Conservation (phyloP, 148 eudicot species). For the Nepenthes gracilis region DNA sequence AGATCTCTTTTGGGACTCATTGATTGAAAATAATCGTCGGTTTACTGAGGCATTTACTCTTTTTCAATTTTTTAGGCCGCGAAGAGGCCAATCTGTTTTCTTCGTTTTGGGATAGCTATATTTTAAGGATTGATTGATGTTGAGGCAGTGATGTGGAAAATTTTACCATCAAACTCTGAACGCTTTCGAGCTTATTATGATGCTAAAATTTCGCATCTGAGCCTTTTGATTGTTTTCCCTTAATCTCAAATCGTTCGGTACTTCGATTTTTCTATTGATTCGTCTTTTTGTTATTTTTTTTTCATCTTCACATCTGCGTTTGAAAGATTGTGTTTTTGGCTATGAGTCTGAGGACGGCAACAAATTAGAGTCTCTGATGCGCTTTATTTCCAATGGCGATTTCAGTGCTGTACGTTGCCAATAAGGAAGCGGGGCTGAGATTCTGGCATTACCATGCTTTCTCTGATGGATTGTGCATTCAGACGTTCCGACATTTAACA, state of each 20-base stretch:
- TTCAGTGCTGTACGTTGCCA: slow-evolving; percentile 43
- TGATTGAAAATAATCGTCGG: too few species aligned
- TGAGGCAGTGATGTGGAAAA: not conserved
- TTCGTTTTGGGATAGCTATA: too few species aligned
- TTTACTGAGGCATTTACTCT: too few species aligned
- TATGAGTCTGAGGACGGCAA: slow-evolving; percentile 15
- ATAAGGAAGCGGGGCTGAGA: slow-evolving; percentile 16
- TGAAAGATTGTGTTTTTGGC: not conserved
- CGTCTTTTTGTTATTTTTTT: too few species aligned
- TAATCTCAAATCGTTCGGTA: not conserved
- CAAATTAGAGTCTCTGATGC: slow-evolving; percentile 39
- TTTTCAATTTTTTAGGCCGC: too few species aligned
- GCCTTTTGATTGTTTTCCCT: not conserved
- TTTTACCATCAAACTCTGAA: not conserved
- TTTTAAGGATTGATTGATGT: too few species aligned
- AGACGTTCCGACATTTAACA: slow-evolving; percentile 15
- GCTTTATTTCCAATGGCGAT: slow-evolving; percentile 15
- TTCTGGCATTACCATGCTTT: slow-evolving; percentile 20
- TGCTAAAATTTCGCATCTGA: not conserved
- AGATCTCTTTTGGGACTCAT: too few species aligned
- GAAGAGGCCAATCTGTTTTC: too few species aligned
- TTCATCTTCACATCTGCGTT: too few species aligned
- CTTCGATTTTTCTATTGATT: not conserved
- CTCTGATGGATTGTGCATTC: slow-evolving; percentile 16
- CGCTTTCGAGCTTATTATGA: not conserved